These are phyloP conservation scores for Oemleria cerasiformis DNA, from an alignment of 306 rosid genomes.

Conservation along the genomic window DNA sequence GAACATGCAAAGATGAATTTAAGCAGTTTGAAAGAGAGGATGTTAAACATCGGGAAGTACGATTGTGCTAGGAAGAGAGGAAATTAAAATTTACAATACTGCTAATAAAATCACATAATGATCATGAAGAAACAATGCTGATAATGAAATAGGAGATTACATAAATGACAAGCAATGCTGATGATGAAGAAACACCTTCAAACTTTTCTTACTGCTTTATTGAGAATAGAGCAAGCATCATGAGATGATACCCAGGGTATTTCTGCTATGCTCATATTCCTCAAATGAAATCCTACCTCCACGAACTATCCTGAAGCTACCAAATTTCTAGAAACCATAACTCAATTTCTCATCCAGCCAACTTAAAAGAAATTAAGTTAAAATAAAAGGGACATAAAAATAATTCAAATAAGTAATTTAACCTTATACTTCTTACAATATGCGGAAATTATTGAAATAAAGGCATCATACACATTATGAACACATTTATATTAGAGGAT, in stretches of 20 bases:
- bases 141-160: background rate
- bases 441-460: background rate
- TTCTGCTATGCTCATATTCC: background rate
- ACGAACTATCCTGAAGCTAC: background rate
- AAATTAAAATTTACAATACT: background rate
- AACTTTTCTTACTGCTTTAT: background rate
- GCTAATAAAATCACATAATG: background rate
- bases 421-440: background rate
- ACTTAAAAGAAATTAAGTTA: background rate
- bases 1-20: slow-evolving; percentile 82
- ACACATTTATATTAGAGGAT: background rate
- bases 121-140: background rate
- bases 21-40: slow-evolving; percentile 95
- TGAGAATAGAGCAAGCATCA: background rate
- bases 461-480: no score
- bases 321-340: background rate
- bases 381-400: background rate
- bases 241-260: background rate
- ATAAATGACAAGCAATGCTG: background rate
- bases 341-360: background rate
- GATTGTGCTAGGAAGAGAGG: background rate
- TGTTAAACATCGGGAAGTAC: slow-evolving; percentile 60
- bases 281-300: background rate
- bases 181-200: background rate
- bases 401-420: background rate